Evolutionary conservation across 2,329 filamentous ascomycete genomes (phyloP), one percentile per base, ranked within the genome.

Genomic region (Xylariaceae sp.): DNA sequence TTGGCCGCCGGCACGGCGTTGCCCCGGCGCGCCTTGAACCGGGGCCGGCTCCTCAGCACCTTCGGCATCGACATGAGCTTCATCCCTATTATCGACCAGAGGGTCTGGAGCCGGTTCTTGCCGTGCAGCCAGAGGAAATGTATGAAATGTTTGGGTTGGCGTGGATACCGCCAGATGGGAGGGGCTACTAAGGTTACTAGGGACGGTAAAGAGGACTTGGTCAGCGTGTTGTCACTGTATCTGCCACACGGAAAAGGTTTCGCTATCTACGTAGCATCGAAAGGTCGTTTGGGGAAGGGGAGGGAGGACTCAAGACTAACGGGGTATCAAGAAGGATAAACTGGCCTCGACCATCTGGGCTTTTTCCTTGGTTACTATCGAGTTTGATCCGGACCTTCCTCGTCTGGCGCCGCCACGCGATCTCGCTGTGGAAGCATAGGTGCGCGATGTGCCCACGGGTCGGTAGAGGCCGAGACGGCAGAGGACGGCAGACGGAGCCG

Each of bases 1-100:
- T 82, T 79, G 29, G 86, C 87, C 1, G 79, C 78, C 1, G 83
- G 79, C 7, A 77, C 70, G 45, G 83, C 74, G 50, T 71, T 67
- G 20, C 71, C 62, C 14, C 75, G 75, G 21, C 72, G 63, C 21
- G 79, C 67, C 65, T 79, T 76, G 67, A 79, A 78, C n/a, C 64
- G 67, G 12, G 78, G 77, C 19, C 72, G 72, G 29, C 70, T 71
- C 50, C 23, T 4, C 9, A 77, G 70, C 62, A 77, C 70, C 53
- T 41, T 20, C 1, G 75, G 75, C 74, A 79, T 81, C 21, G 81
- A 83, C 32, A 72, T 61, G 47, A 79, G 64, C 65, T 78, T 77
- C 47, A 78, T 64, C 23, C 73, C 71, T 20, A 77, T 48, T 7
- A 78, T 29, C 1, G 71, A 67, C 26, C 69, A 56, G 9, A 71